A percentile compares a stretch with the other conserved stretches of the same genome.
Evolutionary conservation across 2,329 filamentous ascomycete genomes (phyloP).

Genomic region (Ceratocystis harringtonii): DNA sequence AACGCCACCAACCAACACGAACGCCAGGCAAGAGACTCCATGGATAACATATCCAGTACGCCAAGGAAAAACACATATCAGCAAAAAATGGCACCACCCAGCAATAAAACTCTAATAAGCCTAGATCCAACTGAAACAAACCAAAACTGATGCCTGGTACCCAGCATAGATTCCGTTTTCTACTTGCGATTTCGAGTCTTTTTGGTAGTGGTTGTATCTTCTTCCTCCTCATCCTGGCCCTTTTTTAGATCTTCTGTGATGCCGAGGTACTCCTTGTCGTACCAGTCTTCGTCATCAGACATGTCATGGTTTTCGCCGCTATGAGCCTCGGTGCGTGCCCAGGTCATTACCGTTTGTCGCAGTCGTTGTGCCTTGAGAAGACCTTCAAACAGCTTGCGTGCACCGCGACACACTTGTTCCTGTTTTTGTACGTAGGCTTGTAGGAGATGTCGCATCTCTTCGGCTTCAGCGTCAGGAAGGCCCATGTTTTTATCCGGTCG

Average conservation of each 20-base stretch:
- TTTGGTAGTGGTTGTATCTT: constrained; percentile 48
- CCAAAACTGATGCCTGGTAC: no score
- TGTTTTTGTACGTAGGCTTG: constrained; percentile 73
- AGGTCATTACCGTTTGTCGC: constrained; percentile 55
- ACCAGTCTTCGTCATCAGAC: constrained; percentile 84
- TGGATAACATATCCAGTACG: neutral
- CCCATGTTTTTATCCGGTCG: constrained; percentile 55
- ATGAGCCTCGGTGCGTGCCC: constrained; percentile 67
- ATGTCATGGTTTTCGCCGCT: constrained; percentile 51
- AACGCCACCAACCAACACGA: neutral
- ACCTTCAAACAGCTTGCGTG: constrained; percentile 52
- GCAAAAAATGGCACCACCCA: neutral
- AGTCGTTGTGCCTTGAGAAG: constrained; percentile 58
- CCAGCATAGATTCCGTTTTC: constrained; percentile 2
- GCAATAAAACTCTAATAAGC: neutral
- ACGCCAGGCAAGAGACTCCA: neutral
- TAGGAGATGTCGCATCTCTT: constrained; percentile 59
- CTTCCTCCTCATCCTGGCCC: constrained; percentile 69
- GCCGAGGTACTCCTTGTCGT: constrained; percentile 67
- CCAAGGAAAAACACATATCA: no score
- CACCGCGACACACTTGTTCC: constrained; percentile 63
- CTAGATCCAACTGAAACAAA: no score
- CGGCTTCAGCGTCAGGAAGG: constrained; percentile 58
- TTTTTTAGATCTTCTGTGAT: constrained; percentile 62
- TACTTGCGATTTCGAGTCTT: constrained; percentile 44